Conservation (phyloP, 345 rosid species). For the Gossypium herbaceum region DNA sequence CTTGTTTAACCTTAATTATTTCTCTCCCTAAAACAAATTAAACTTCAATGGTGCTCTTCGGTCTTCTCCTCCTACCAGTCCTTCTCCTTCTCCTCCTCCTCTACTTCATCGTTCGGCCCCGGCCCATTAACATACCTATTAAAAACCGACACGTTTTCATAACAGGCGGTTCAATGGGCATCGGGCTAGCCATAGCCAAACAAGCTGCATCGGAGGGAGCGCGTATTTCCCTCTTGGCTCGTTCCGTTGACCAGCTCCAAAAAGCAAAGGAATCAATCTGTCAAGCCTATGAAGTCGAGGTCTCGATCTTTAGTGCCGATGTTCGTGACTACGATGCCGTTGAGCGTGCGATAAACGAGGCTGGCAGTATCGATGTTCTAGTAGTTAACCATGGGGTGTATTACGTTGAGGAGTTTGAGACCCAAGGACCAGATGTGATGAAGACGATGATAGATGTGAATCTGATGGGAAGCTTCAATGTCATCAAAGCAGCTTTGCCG, state of each 20-base stretch:
- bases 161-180: not conserved
- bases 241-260: not conserved
- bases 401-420: not conserved
- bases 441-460: not conserved
- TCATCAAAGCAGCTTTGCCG: not conserved
- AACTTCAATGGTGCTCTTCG: not conserved
- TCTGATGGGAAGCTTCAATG: not conserved
- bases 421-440: not conserved
- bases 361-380: not conserved
- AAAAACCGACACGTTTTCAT: not conserved
- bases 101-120: not conserved
- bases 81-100: not conserved
- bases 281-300: not conserved
- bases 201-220: not conserved
- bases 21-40: not conserved
- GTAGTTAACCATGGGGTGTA: not conserved
- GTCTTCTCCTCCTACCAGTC: not conserved
- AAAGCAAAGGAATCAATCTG: not conserved
- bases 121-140: not conserved
- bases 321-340: not conserved
- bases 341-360: not conserved
- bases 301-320: not conserved
- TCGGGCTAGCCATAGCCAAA: not conserved
- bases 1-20: not conserved
- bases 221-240: not conserved